Evolutionary conservation across 2,329 filamentous ascomycete species (phyloP), one percentile per base, ranked within the genome.

Genomic region (Cytospora piceicola): DNA sequence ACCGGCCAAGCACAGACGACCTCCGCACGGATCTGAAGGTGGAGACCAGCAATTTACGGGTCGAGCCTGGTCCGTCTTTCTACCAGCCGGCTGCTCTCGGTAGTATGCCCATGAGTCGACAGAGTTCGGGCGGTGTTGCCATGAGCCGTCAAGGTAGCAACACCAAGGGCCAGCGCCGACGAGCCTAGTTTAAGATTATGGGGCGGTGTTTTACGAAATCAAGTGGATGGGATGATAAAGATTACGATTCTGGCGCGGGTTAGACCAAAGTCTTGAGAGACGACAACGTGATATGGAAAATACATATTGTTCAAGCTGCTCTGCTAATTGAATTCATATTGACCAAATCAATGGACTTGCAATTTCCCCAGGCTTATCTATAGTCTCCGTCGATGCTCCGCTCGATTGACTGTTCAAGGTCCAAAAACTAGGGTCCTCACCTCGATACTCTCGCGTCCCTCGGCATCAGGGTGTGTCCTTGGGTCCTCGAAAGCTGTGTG

Each of bases 391-490:
- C 24, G 8, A 9, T 57, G 24, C 32, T 29, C 20, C 9, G 11
- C 3, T 8, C 53, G 9, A 15, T 11, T 1, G 14, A 30, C 12
- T 17, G 14, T 22, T 78, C 69, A 85, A 17, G 82, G 80, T 0
- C 90, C 91, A 82, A 97, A 96, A 0, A 97, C 90, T 76, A 97
- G 81, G 42, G 91, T 88, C 71, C 94, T 84, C 20, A 97, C 91
- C 77, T 97, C 94, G 74, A 97, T 96, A 75, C 93, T 96, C 81
- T 96, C 91, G 70, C 93, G 84, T 0, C 85, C 85, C 69, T 88
- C 87, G 5, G 90, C 92, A 55, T 89, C 90, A 22, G 82, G 78
- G 3, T 88, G 85, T 0, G 90, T 92, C 67, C 89, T 81, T 2
- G 91, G 89, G 75, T 97, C 90, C 49, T 83, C 80, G 77, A 97